Base-by-base conservation (phyloP, 2,329 filamentous ascomycete species). In the Epichloe glyceriae region DNA sequence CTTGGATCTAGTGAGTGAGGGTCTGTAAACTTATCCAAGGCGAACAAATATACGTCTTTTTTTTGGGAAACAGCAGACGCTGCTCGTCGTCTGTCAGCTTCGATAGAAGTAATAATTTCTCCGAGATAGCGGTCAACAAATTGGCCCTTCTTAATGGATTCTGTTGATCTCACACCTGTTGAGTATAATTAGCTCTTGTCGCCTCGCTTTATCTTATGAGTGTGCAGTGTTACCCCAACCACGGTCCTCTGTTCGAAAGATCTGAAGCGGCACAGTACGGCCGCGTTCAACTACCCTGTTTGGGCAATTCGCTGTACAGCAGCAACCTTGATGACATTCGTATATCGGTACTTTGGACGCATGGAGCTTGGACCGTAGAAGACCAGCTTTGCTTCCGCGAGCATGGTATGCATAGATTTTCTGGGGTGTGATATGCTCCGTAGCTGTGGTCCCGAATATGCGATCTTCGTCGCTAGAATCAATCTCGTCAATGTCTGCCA, bases 101-200 rank as follows among this genome's bases (percentile, higher is more conserved):
- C 81, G 2, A 64, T 58, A 0, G 74, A 70, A 1, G 80, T 82
- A 57, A 86, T 81, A 51, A 85, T 71, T 62, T 86, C 82, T 12
- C 88, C 87, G 7, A 89, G 73, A 60, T 93, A 94, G 7, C 77
- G 78, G 61, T 91, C 88, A 40, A 94, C 79, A 58, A 89, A 93
- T 56, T 90, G 85, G 3, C 88, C 88, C 55, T 75, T 73, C 50
- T 76, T 75, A 2, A 94, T 76, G 19, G 80, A 71, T 3, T 82
- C 71, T 4, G 75, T 75, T 53, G 81, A 83, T 7, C 80, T 75
- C 0, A 94, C 77, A 34, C 83, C 79, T 81, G 19, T 15, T 3
- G 10, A 15, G n/a, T 39, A 17, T 14, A 4, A 33, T 50, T 17
- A 50, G 38, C 26, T 12, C n/a, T 17, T 17, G n/a, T 41, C 14